Evolutionary conservation across 345 rosid species (phyloP).

Genomic region (Brassica juncea): DNA sequence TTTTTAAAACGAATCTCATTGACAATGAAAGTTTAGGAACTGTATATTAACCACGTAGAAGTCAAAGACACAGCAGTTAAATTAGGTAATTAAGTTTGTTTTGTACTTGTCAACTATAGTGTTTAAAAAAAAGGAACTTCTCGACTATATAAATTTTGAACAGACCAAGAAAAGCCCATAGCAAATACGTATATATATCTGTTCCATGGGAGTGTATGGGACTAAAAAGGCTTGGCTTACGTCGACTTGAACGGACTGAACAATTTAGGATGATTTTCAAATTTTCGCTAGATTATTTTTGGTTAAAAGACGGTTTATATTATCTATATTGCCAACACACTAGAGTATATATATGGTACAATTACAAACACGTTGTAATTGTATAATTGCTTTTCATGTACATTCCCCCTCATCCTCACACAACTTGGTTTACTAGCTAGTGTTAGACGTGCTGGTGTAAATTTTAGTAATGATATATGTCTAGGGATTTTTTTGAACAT

Average conservation of each 20-base stretch:
- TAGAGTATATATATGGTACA: background rate
- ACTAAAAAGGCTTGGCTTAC: background rate
- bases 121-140: background rate
- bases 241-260: background rate
- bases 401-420: background rate
- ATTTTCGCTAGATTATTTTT: background rate
- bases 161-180: background rate
- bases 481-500: too few relatives aligned
- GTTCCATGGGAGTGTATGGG: background rate
- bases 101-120: slow-evolving; percentile 17
- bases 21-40: slow-evolving; percentile 20
- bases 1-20: slow-evolving; percentile 13
- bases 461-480: too few relatives aligned
- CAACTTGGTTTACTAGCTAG: background rate
- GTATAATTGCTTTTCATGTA: background rate
- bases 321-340: background rate
- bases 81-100: slow-evolving; percentile 21
- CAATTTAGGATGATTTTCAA: background rate
- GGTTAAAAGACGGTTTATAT: background rate
- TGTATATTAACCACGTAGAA: background rate
- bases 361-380: background rate
- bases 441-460: background rate
- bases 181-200: background rate
- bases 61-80: background rate
- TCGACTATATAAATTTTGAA: background rate